Evolutionary conservation across 139 green algal species (phyloP), one percentile per base, ranked within the genome.

Genomic region (Nannochloris sp.): DNA sequence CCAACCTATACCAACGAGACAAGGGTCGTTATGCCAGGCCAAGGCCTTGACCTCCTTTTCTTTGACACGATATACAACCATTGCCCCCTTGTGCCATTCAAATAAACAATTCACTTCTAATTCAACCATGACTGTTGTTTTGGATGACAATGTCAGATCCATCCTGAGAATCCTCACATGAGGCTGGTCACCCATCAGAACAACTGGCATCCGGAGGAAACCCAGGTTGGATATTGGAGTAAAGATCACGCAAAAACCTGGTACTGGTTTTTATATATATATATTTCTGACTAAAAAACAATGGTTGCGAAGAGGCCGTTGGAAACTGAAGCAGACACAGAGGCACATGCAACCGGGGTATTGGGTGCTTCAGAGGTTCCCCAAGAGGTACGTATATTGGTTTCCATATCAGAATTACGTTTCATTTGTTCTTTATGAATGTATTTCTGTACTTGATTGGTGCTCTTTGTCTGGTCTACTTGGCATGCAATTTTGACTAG

Each of bases 1-100:
- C 76, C 40, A 49, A 88, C 82, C 82, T 33, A 89, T 79, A 13
- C 83, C 83, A 53, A 89, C 63, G 23, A 85, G 61, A 65, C 83
- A 89, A 17, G 82, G 76, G 50, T 89, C 51, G 1, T 43, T 69
- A 43, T 72, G 70, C 80, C 80, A 86, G 6, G 46, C 17, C 46
- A 53, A 6, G 17, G 16, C n/a, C n/a, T 28, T 53, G 17, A 53
- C 46, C 16, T 53, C 46, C 5, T 20, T 53, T 53, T 20, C 46
- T 20, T 53, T 11, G 16, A 23, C 16, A 53, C n/a, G 46, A 53
- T 53, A 53, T 20, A 53, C 46, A 20, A 53, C 46, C 46, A 53
- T 53, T 20, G 12, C 43, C 12, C 46, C 46, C 16, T 20, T 20
- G 16, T 53, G n/a, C 16, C n/a, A 28, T 53, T 20, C n/a, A 53